Base-by-base conservation (phyloP, 805 yeast species). In the Naumovozyma baii region DNA sequence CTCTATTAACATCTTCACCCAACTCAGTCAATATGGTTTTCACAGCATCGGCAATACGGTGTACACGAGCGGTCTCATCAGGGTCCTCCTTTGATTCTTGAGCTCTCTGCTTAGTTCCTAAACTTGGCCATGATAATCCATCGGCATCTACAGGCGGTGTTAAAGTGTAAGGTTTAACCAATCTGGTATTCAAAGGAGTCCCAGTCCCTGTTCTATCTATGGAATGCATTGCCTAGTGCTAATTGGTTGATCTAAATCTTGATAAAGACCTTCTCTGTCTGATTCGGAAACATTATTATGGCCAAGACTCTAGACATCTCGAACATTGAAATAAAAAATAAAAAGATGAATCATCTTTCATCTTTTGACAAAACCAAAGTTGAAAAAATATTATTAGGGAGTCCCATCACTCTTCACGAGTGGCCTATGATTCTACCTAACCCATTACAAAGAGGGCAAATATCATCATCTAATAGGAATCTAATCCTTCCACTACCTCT, bases 111-210 rank as follows among this genome's bases (percentile, higher is more conserved):
- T 94, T 68, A 5, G 98, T 90, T 7, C 97, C 97, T 3, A 70
- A 52, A 14, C 88, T 78, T 14, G 96, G 97, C 95, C 96, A 90
- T 33, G 95, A 85, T 35, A 90, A 72, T 0, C 96, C 96, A 61
- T 85, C 95, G 33, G 73, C 77, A 54, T 86, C 95, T 26, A 87
- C 80, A 15, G 95, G 92, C 0, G 95, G 88, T 47, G 77, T 79
- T 39, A 82, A 60, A 2, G 94, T 83, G 57, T 79, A 82, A 16
- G 95, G 94, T 3, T 87, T 76, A 0, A 88, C 87, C 1, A 86
- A 84, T 52, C 87, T 69, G 3, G 86, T 79, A 49, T 73, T 80
- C 41, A 81, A 65, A 13, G 88, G 88, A 0, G 87, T 74, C 37
- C 58, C 64, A 14, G 42, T 42, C 38, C 57, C 51, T 12, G 13